Percentiles rank a stretch among this genome's conserved stretches.
Evolutionary conservation across 257 asterid genomes (phyloP).

Genomic region (Eucommia ulmoides): DNA sequence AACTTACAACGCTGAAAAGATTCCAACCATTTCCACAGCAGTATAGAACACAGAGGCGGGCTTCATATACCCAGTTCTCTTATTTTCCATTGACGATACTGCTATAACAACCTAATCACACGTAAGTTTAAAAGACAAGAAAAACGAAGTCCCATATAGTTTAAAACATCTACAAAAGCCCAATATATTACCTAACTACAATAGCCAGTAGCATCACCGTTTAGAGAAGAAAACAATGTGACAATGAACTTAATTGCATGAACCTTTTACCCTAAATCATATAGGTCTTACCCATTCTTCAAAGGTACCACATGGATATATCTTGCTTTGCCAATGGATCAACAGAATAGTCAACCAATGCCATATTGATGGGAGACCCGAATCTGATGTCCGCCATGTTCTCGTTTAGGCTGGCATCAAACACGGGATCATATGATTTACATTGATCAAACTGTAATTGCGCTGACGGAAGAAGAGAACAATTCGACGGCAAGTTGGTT

Average conservation of each 20-base stretch:
- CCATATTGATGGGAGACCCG: slow-evolving; percentile 33
- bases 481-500: slow-evolving; percentile 16
- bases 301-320: slow-evolving; percentile 41
- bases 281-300: slow-evolving; percentile 4
- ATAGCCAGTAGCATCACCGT: slow-evolving; percentile 19
- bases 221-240: slow-evolving; percentile 7
- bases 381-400: slow-evolving; percentile 45
- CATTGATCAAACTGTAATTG: slow-evolving; percentile 28
- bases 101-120: slow-evolving; percentile 16
- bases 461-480: slow-evolving; percentile 16
- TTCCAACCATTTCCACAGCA: slow-evolving; percentile 22
- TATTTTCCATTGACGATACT: slow-evolving; percentile 22
- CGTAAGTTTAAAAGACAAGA: too few species aligned
- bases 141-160: too few species aligned
- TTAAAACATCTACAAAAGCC: slow-evolving; percentile 16
- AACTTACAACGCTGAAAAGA: too few species aligned
- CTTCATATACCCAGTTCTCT: slow-evolving; percentile 6
- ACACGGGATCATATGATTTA: slow-evolving; percentile 27
- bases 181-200: slow-evolving; percentile 8
- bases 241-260: background rate
- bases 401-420: slow-evolving; percentile 27
- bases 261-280: slow-evolving; percentile 3
- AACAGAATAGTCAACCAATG: slow-evolving; percentile 28
- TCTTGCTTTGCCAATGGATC: slow-evolving; percentile 34
- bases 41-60: slow-evolving; percentile 17